Base-by-base conservation (phyloP, 345 rosid species). In the Heritiera fomes region DNA sequence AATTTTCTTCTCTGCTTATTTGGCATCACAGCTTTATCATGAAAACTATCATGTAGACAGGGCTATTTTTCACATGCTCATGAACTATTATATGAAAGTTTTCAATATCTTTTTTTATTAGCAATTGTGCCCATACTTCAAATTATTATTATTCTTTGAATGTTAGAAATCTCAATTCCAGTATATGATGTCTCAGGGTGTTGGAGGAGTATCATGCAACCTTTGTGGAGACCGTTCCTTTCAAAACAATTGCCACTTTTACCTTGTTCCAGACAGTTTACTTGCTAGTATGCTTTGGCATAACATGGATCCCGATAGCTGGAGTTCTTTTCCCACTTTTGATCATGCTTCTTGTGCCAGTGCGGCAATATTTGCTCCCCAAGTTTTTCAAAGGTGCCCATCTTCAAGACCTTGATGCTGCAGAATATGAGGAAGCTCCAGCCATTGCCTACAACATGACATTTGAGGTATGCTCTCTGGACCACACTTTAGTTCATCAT, bases 251-350 rank as follows among this genome's bases (percentile, higher is more conserved):
- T 58, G 90, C 89, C 17, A 17, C 15, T 50, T 91, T 91, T 83
- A 91, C 96, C 28, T 74, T 87, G 84, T 91, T 91, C 85, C 96
- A 91, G 87, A 84, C 91, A 45, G 80, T 40, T 56, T 91, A 91
- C 81, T 76, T 92, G 87, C 87, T 90, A 49, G 1, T 84, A 55
- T 92, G 96, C 83, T 92, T 92, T 70, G 94, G 96, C 75, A 66
- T 92, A 34, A 92, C 96, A 56, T 92, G 96, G 96, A 89, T 92
- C 80, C 96, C 96, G 3, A 79, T 90, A 66, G 96, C 96, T 50
- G 94, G 96, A 10, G 92, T 92, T 75, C 88, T 92, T 59, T 92
- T 92, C 83, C 94, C 94, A 5, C 79, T 92, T 73, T 71, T 92
- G 78, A 92, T 92, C 83, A 92, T 90, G 96, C 91, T 91, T 84